phyloP scores from a whole-genome alignment of 805 yeast genomes.

The Teunomyces funiuensis region DNA sequence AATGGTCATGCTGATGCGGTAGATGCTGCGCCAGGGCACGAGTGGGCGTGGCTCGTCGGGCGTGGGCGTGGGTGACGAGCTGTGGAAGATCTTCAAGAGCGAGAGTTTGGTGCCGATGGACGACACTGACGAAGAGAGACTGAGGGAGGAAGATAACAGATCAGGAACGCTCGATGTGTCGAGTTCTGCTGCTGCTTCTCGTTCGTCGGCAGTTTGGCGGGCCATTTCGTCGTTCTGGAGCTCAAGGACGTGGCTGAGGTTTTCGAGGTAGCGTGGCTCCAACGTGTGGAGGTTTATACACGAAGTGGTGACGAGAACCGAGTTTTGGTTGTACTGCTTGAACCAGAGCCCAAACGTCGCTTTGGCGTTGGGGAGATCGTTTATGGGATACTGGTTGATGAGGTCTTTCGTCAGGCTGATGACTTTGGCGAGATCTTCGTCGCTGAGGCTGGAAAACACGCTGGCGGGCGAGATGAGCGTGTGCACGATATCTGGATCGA shows the following conservation, averaged over 20 bases:
- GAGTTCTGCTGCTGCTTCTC: conserved; percentile 21
- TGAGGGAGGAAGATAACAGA: conserved; percentile 37
- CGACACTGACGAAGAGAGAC: conserved; percentile 30
- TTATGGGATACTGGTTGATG: conserved; percentile 25
- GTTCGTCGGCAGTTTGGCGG: conserved; percentile 24
- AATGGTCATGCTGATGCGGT: conserved; percentile 36
- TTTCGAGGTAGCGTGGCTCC: neutral
- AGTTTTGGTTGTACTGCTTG: conserved; percentile 28
- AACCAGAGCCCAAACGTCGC: conserved; percentile 35
- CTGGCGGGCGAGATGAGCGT: conserved; percentile 32
- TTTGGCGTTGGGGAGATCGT: conserved; percentile 16
- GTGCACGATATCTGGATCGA: conserved; percentile 38
- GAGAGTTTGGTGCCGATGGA: conserved; percentile 26
- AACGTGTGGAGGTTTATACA: conserved; percentile 6
- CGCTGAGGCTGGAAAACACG: conserved; percentile 28
- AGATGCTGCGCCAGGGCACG: conserved; percentile 16
- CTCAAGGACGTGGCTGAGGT: neutral
- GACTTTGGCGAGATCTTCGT: conserved; percentile 26
- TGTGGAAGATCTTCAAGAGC: conserved; percentile 28
- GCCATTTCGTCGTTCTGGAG: conserved; percentile 35
- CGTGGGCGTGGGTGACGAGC: conserved; percentile 11
- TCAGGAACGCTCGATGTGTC: conserved; percentile 19
- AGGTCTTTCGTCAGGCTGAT: conserved; percentile 25
- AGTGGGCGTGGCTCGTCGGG: conserved; percentile 12
- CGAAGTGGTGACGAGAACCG: conserved; percentile 38